These are phyloP conservation scores for Phaffomyces opuntiae DNA, from an alignment of 805 yeast genomes.

Conservation along the genomic window DNA sequence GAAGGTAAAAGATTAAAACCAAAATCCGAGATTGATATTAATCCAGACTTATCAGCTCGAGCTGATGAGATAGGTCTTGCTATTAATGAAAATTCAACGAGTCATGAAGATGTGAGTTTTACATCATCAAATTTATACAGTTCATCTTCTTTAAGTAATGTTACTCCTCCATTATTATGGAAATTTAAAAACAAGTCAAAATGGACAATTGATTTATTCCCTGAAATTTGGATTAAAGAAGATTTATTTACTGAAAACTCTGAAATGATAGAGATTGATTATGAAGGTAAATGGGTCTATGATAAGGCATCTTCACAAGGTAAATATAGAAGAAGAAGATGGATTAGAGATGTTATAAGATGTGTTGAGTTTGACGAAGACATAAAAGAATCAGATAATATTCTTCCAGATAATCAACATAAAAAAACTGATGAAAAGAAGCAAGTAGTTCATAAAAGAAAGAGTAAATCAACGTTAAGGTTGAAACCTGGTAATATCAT, in stretches of 20 bases:
- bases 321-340: constrained; percentile 55
- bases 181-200: constrained; percentile 34
- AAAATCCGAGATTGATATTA: constrained; percentile 19
- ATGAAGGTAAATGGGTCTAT: constrained; percentile 82
- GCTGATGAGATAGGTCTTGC: constrained; percentile 8
- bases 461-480: not conserved
- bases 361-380: constrained; percentile 10
- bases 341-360: constrained; percentile 42
- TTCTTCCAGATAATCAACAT: not conserved
- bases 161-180: constrained; percentile 59
- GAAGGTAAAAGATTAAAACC: not conserved
- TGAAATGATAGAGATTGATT: constrained; percentile 54
- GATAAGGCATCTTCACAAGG: constrained; percentile 34
- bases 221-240: constrained; percentile 53
- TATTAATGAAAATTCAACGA: not conserved
- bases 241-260: constrained; percentile 30
- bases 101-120: not conserved
- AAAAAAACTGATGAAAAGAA: no score
- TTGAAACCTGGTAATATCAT: no score
- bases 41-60: constrained; percentile 23
- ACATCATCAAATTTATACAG: not conserved
- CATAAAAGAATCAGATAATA: not conserved
- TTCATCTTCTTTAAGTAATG: constrained; percentile 22
- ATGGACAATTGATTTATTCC: constrained; percentile 66
- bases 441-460: not conserved